These are phyloP conservation scores for Trichoderma cornu-damae DNA, from an alignment of 2,329 filamentous ascomycete species.

Conservation along the genomic window DNA sequence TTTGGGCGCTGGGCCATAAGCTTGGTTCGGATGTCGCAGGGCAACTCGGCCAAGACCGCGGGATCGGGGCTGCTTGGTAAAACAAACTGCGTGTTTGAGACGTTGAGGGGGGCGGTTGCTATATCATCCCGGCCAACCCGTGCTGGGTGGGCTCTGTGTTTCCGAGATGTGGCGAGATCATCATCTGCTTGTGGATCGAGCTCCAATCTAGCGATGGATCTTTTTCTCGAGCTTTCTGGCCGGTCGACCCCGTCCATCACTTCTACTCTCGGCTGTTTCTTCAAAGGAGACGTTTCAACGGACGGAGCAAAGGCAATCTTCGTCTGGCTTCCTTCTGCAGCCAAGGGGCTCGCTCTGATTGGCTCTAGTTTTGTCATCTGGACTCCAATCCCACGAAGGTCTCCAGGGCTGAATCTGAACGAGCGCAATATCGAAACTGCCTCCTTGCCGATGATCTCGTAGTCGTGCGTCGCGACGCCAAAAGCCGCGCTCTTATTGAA, in stretches of 20 bases:
- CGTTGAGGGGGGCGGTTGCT: slow-evolving; percentile 66
- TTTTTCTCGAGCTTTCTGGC: slow-evolving; percentile 31
- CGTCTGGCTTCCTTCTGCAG: slow-evolving; percentile 69
- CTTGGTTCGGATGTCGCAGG: slow-evolving; percentile 72
- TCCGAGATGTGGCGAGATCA: slow-evolving; percentile 49
- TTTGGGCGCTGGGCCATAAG: slow-evolving; percentile 56
- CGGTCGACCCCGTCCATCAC: slow-evolving; percentile 47
- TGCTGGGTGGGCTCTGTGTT: slow-evolving; percentile 49
- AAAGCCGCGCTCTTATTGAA: slow-evolving; percentile 85
- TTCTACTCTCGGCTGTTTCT: slow-evolving; percentile 40
- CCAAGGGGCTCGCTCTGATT: slow-evolving; percentile 55
- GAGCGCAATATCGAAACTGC: slow-evolving; percentile 77
- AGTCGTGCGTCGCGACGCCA: slow-evolving; percentile 76
- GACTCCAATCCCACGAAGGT: slow-evolving; percentile 85
- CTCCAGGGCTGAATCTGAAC: slow-evolving; percentile 80
- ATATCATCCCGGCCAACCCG: slow-evolving; percentile 46
- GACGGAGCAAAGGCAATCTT: slow-evolving; percentile 66
- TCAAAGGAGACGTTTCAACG: slow-evolving; percentile 35
- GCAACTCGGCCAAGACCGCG: slow-evolving; percentile 75
- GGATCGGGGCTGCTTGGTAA: slow-evolving; percentile 80
- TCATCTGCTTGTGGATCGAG: slow-evolving; percentile 53
- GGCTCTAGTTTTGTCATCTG: slow-evolving; percentile 91
- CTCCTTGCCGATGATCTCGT: slow-evolving; percentile 69
- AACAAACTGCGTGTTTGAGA: slow-evolving; percentile 85
- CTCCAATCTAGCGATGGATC: slow-evolving; percentile 29